Conservation (phyloP, 305 asterid genomes). For the Striga hermonthica region DNA sequence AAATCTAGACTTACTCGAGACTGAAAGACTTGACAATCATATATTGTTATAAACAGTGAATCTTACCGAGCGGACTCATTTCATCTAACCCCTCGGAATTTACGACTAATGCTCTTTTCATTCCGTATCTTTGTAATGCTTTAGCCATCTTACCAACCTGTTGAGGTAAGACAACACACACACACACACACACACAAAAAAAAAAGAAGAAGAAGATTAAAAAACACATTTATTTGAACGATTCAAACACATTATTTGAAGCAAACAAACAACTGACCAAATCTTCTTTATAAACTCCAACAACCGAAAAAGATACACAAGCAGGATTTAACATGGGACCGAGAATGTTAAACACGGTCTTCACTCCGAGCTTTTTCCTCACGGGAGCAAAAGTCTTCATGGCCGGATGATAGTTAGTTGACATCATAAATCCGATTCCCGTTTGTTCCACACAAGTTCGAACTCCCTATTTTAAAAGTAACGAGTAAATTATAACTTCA, state of each 20-base stretch:
- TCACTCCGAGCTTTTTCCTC: constrained; percentile 52
- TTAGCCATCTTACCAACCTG: constrained; percentile 57
- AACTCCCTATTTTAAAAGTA: constrained; percentile 40
- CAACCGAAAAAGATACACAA: constrained; percentile 48
- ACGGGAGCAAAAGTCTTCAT: constrained; percentile 59
- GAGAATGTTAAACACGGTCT: constrained; percentile 53
- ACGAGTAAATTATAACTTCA: background rate
- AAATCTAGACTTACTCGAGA: too few relatives aligned
- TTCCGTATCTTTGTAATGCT: constrained; percentile 58
- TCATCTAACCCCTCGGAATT: constrained; percentile 61
- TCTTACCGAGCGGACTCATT: constrained; percentile 65
- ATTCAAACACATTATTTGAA: background rate
- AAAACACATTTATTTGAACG: background rate
- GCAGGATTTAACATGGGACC: constrained; percentile 64
- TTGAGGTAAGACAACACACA: background rate
- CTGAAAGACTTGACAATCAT: too few relatives aligned
- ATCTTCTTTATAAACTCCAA: constrained; percentile 54
- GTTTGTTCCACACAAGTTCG: constrained; percentile 48
- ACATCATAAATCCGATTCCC: constrained; percentile 65
- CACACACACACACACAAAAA: too few relatives aligned
- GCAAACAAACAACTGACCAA: constrained; percentile 31
- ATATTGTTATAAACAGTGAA: background rate
- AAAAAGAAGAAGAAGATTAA: background rate
- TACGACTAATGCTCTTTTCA: constrained; percentile 59
- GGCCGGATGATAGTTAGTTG: constrained; percentile 59